These are phyloP conservation scores for Quercus lobata DNA, from an alignment of 331 rosid genomes.

Conservation along the genomic window DNA sequence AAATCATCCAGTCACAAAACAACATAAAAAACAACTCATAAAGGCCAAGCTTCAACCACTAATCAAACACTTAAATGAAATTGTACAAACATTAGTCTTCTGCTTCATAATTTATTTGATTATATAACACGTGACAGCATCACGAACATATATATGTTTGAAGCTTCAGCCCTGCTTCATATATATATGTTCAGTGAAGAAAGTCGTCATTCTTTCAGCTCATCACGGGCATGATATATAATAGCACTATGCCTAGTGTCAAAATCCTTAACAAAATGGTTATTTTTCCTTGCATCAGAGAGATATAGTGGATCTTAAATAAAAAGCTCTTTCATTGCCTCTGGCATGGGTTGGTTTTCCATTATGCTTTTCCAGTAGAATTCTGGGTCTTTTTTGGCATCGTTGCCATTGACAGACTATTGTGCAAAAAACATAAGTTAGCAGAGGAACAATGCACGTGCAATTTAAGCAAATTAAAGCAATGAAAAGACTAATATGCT, in stretches of 20 bases:
- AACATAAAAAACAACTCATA: no score
- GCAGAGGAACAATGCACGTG: background rate
- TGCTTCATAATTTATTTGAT: no score
- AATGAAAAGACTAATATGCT: background rate
- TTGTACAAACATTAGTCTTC: background rate
- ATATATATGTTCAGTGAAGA: no score
- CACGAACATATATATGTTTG: background rate
- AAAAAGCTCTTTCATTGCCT: slow-evolving; percentile 47
- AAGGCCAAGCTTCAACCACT: background rate
- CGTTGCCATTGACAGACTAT: slow-evolving; percentile 34
- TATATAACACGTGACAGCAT: background rate
- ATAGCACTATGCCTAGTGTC: slow-evolving; percentile 50
- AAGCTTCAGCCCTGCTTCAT: background rate
- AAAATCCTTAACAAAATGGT: slow-evolving; percentile 43
- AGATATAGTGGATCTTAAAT: slow-evolving; percentile 18
- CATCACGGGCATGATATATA: slow-evolving; percentile 45
- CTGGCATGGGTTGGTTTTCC: slow-evolving; percentile 70
- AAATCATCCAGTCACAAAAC: no score
- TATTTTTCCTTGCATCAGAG: slow-evolving; percentile 11
- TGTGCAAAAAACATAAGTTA: background rate
- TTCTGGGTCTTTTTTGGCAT: slow-evolving; percentile 53
- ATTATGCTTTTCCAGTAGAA: slow-evolving; percentile 62
- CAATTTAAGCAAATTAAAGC: background rate
- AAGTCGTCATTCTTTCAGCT: background rate
- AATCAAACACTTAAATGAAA: background rate